Conservation (phyloP, 805 yeast genomes). For the Candida quercuum region DNA sequence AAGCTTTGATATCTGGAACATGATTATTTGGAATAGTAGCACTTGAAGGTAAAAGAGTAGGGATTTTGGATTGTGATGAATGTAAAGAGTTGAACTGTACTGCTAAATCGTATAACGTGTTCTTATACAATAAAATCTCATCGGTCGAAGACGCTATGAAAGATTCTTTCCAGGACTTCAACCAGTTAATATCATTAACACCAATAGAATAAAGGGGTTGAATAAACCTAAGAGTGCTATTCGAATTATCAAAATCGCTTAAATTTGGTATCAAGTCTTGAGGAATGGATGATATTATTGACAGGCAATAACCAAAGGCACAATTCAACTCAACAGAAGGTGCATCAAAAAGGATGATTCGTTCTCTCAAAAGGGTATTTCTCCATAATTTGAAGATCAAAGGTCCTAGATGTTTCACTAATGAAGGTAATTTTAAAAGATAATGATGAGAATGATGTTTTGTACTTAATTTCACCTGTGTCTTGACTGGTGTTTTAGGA, state of each 20-base stretch:
- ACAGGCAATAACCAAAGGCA: slow-evolving; percentile 50
- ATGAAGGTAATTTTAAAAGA: slow-evolving; percentile 37
- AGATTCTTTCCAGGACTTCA: slow-evolving; percentile 23
- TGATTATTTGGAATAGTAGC: slow-evolving; percentile 7
- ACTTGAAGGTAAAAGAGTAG: slow-evolving; percentile 9
- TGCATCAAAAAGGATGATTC: slow-evolving; percentile 42
- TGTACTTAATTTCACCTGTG: no score
- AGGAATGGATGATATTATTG: slow-evolving; percentile 61
- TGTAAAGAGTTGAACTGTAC: slow-evolving; percentile 19
- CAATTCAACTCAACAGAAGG: slow-evolving; percentile 34
- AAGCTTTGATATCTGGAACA: slow-evolving; percentile 18
- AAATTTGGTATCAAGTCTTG: slow-evolving; percentile 38
- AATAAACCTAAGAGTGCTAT: slow-evolving; percentile 25
- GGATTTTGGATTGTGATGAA: slow-evolving; percentile 2
- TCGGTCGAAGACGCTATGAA: slow-evolving; percentile 65
- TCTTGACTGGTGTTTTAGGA: slow-evolving; percentile 17
- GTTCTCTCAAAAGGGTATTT: slow-evolving; percentile 50
- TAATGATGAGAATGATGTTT: slow-evolving; percentile 33
- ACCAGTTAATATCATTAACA: slow-evolving; percentile 47
- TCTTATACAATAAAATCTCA: slow-evolving; percentile 53
- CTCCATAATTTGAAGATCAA: slow-evolving; percentile 61
- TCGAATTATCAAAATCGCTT: no score
- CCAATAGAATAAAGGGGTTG: slow-evolving; percentile 60
- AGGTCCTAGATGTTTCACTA: slow-evolving; percentile 56
- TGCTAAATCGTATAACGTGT: slow-evolving; percentile 43